Evolutionary conservation across 2,329 filamentous ascomycete genomes (phyloP).

Genomic region (Acephala macrosclerotiorum): DNA sequence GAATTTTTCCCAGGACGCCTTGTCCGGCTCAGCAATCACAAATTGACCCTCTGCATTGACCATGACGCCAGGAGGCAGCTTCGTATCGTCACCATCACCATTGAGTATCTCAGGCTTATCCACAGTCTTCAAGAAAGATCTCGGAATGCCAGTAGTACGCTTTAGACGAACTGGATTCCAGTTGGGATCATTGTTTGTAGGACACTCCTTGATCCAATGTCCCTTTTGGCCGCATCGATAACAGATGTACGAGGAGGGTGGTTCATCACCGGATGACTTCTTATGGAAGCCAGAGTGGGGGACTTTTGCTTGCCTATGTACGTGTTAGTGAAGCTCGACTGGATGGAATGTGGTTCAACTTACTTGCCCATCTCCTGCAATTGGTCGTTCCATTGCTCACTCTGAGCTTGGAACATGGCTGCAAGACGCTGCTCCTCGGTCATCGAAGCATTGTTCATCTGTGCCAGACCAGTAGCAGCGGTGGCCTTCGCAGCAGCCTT

Average conservation of each 20-base stretch:
- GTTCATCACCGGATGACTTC: conserved; percentile 90
- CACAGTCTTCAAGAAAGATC: conserved; percentile 93
- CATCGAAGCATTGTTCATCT: conserved; percentile 75
- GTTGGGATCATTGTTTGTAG: conserved; percentile 97
- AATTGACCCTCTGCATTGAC: conserved; percentile 97
- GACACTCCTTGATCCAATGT: conserved; percentile 99
- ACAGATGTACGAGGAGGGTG: conserved; percentile 93
- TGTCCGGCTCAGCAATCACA: conserved; percentile 94
- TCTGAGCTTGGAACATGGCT: conserved; percentile 89
- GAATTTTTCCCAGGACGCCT: conserved; percentile 95
- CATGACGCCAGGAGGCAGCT: conserved; percentile 91
- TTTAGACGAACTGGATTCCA: conserved; percentile 93
- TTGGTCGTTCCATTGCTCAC: conserved; percentile 90
- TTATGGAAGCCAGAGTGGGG: conserved; percentile 63
- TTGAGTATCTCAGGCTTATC: conserved; percentile 84
- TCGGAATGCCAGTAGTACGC: conserved; percentile 94
- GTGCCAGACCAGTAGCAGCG: conserved; percentile 62
- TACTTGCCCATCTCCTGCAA: conserved; percentile 92
- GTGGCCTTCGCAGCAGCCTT: conserved; percentile 58
- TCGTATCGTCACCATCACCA: conserved; percentile 80
- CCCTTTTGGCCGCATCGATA: conserved; percentile 96
- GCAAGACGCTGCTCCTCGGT: conserved; percentile 95
- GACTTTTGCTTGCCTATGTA: conserved; percentile 65
- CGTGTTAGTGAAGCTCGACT: conserved; percentile 49
- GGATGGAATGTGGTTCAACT: conserved; percentile 40